Conservation (phyloP, 2,329 filamentous ascomycete species). For the Fusarium redolens region DNA sequence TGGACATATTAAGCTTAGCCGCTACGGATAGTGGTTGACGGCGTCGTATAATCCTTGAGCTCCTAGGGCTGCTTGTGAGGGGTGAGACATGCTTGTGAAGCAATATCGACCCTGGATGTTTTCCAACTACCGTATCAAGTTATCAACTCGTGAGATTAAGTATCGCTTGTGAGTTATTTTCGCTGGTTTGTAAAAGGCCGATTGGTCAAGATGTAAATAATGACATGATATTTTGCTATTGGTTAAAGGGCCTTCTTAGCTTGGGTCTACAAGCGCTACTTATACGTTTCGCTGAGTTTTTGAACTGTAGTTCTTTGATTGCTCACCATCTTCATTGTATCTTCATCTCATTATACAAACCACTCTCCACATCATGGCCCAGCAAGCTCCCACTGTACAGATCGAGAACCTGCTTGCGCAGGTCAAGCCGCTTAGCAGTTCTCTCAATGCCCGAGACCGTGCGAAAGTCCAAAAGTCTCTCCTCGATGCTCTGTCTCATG, state of each 20-base stretch:
- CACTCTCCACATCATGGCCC: not conserved
- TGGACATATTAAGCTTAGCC: not conserved
- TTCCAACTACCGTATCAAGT: not conserved
- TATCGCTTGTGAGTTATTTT: too few relatives aligned
- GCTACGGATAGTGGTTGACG: not conserved
- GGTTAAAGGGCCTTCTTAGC: too few relatives aligned
- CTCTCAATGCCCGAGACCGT: not conserved
- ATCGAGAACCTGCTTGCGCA: not conserved
- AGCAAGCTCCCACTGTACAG: not conserved
- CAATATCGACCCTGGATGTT: not conserved
- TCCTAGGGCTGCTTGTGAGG: not conserved
- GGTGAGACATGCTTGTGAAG: not conserved
- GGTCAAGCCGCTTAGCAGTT: not conserved
- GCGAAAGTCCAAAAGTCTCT: not conserved
- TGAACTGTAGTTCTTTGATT: not conserved
- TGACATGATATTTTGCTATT: too few relatives aligned
- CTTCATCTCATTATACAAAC: not conserved
- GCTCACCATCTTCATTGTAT: not conserved
- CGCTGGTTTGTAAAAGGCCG: too few relatives aligned
- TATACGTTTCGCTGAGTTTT: too few relatives aligned
- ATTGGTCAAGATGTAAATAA: too few relatives aligned
- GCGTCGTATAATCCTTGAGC: not conserved
- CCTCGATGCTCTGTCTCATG: not conserved
- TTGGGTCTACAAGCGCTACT: too few relatives aligned
- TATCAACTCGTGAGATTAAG: too few relatives aligned